Evolutionary conservation across 1,139 yeast genomes (phyloP).

Genomic region (Lizanozyma gosingica): DNA sequence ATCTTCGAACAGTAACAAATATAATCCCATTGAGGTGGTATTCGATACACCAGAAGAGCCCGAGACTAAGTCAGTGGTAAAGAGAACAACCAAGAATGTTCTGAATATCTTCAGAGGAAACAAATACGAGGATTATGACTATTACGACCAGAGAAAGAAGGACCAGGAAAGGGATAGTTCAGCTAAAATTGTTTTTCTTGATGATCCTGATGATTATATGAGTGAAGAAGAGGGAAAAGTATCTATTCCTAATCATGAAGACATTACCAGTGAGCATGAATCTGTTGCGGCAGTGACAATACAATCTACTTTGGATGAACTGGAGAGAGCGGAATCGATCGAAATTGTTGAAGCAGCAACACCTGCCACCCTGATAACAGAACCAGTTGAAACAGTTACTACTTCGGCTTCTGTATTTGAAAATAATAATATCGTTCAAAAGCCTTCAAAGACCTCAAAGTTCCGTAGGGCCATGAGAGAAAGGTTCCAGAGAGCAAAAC

Average conservation of each 20-base stretch:
- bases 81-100: slow-evolving; percentile 16
- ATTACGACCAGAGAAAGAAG: slow-evolving; percentile 18
- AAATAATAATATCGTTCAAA: slow-evolving; percentile 1
- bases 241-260: neutral
- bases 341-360: neutral
- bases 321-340: neutral
- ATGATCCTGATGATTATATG: slow-evolving; percentile 1
- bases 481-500: neutral
- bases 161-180: slow-evolving; percentile 1
- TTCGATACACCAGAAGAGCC: slow-evolving; percentile 20
- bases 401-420: neutral
- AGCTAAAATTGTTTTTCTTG: slow-evolving; percentile 1
- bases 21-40: slow-evolving; percentile 36
- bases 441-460: slow-evolving; percentile 1
- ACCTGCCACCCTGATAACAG: neutral
- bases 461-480: slow-evolving; percentile 4
- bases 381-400: neutral
- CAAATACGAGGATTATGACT: slow-evolving; percentile 29
- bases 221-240: neutral
- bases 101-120: slow-evolving; percentile 24
- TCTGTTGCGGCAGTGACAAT: neutral
- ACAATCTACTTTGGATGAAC: neutral
- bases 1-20: slow-evolving; percentile 15
- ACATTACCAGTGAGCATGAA: slow-evolving; percentile 1
- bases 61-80: slow-evolving; percentile 6